Evolutionary conservation across 139 green algal species (phyloP), one percentile per base, ranked within the genome.

Genomic region (Gonium pectorale): DNA sequence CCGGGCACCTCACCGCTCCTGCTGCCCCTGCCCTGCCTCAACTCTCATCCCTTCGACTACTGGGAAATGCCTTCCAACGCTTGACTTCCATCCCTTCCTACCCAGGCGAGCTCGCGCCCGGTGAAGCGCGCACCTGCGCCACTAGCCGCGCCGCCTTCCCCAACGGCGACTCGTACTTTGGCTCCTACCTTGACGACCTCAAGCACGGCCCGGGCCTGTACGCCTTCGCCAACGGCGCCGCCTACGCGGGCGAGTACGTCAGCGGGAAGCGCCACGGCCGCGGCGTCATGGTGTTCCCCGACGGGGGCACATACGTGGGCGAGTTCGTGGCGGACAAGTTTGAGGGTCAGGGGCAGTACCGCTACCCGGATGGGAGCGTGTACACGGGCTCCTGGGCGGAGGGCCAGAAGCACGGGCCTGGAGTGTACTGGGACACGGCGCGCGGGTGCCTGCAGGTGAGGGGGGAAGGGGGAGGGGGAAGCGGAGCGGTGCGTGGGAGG

Each of bases 101-200:
- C 35, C 11, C 49, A 77, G 64, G 79, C 35, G 43, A 52, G 31
- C 52, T 86, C 15, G 54, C 64, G 5, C 31, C 83, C 26, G 74
- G 77, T n/a, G 85, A 83, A 26, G 33, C 52, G n/a, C 81, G 81
- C 27, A 52, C 64, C 1, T 80, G 60, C 80, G 56, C 43, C 29
- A 83, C 67, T n/a, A 81, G 80, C 26, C 81, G 89, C 33, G 70
- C 85, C 37, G 40, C 82, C 70, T 93, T 91, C 59, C n/a, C 44
- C 44, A 93, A 90, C 78, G 87, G 87, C 24, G 93, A 96, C 89
- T 91, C 88, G 38, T 96, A 93, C 81, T 93, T 95, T 82, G 93
- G 93, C 24, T 86, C 84, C 31, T 96, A 95, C 67, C 37, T 35
- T 0, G 74, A 88, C 31, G 92, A 95, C 83, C 62, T 85, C 19